Base-by-base conservation (phyloP, 2,329 filamentous ascomycete genomes). In the Ascochyta clinopodiicola region DNA sequence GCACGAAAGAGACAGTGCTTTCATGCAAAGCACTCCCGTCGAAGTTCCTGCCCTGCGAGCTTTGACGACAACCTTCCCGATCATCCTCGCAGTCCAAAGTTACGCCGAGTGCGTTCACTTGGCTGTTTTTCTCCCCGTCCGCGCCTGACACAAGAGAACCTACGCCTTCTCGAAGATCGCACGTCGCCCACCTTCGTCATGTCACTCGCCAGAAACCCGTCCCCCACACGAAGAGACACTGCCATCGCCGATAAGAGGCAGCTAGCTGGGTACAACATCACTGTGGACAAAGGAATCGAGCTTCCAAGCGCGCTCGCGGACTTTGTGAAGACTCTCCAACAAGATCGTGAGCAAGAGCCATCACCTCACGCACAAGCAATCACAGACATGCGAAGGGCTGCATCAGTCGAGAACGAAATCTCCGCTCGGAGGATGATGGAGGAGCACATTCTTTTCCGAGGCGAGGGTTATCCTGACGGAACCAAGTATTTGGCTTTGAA, bases 281-380 rank as follows among this genome's bases (percentile, higher is more conserved):
- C 44, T 46, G 51, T 59, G 21, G 44, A 61, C 47, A 37, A 59
- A 24, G 48, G 45, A 7, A 55, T 50, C 34, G 31, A 43, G 37
- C 38, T 59, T 36, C 57, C 40, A 53, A 55, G 53, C 13, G 42
- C 48, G 29, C 54, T 62, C 45, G 48, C 51, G 6, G 42, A 54
- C 17, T 57, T 59, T 21, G 45, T 59, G 27, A 45, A 55, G 35
- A 54, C 48, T 56, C 57, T 58, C 22, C 9, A 51, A 44, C 36
- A 17, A 52, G 15, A 24, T 29, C 43, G 53, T 47, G 44, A 63
- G 27, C 17, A 57, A 42, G 46, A 46, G 46, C 59, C 51, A 35
- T 63, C 55, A 31, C 59, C 53, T 10, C 44, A 63, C 40, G 48
- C 56, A 47, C 51, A 61, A 58, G 56, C 56, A 43, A 48, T 57